A percentile compares a stretch with the other conserved stretches of the same genome.
Evolutionary conservation across 345 rosid species (phyloP).

Genomic region (Pistacia integerrima): DNA sequence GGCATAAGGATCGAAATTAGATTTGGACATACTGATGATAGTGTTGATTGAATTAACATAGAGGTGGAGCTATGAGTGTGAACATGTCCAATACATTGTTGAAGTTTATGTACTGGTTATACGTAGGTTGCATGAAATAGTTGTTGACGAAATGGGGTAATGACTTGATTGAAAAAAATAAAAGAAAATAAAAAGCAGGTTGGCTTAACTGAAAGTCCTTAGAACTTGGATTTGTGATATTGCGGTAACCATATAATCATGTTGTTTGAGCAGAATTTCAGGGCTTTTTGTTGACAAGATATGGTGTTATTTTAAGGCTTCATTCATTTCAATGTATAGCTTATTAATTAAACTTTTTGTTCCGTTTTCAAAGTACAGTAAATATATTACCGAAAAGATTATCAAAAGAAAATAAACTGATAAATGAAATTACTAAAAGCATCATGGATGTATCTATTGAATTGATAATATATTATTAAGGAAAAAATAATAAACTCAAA

Average conservation of each 20-base stretch:
- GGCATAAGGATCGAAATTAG: conserved; percentile 22
- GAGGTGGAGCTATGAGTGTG: too few relatives aligned
- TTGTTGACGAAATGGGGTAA: neutral
- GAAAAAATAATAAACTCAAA: too few relatives aligned
- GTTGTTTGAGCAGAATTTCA: conserved; percentile 14
- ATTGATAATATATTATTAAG: too few relatives aligned
- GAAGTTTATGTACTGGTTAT: too few relatives aligned
- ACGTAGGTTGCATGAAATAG: neutral
- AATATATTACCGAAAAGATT: too few relatives aligned
- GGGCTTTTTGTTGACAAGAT: neutral
- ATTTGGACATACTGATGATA: conserved; percentile 8
- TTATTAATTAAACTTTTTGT: too few relatives aligned
- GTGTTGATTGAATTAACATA: neutral
- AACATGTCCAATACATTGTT: too few relatives aligned
- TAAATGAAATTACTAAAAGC: too few relatives aligned
- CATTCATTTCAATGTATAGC: neutral
- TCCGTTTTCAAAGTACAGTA: too few relatives aligned
- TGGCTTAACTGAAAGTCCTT: neutral
- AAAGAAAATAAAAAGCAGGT: too few relatives aligned
- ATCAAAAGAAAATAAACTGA: too few relatives aligned
- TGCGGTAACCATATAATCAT: neutral
- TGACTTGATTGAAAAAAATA: neutral
- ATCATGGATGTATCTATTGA: too few relatives aligned
- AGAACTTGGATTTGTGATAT: neutral
- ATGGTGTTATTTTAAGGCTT: neutral